Percentiles rank a stretch among this genome's conserved stretches.
phyloP scores from a whole-genome alignment of 1,284 basidiomycete genomes.

The Ceratobasidium papillatum region DNA sequence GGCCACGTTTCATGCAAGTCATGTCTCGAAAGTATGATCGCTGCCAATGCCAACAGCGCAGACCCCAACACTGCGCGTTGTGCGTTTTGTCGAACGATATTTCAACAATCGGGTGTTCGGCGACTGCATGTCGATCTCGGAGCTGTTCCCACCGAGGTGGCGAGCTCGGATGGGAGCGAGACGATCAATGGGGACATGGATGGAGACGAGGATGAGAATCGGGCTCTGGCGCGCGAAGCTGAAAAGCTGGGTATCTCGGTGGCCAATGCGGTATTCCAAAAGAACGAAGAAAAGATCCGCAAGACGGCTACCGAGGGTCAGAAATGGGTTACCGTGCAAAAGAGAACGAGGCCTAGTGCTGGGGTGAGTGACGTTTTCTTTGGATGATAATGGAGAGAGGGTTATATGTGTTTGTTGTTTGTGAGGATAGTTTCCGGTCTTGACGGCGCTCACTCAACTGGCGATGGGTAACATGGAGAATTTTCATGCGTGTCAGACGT shows the following conservation, averaged over 20 bases:
- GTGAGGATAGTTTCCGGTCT: slow-evolving; percentile 29
- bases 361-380: slow-evolving; percentile 15
- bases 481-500: slow-evolving; percentile 30
- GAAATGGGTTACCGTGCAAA: slow-evolving; percentile 23
- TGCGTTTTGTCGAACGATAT: slow-evolving; percentile 34
- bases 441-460: slow-evolving; percentile 32
- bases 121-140: slow-evolving; percentile 38
- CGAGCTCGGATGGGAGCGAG: slow-evolving; percentile 34
- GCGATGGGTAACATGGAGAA: slow-evolving; percentile 40
- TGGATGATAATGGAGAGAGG: neutral
- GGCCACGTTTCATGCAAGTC: slow-evolving; percentile 40
- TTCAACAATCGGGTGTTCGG: slow-evolving; percentile 35
- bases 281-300: slow-evolving; percentile 29
- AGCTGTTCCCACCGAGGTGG: slow-evolving; percentile 31
- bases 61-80: slow-evolving; percentile 25
- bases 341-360: neutral
- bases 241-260: slow-evolving; percentile 4
- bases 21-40: slow-evolving; percentile 40
- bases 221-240: slow-evolving; percentile 20
- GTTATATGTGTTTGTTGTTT: slow-evolving; percentile 1
- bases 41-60: slow-evolving; percentile 8
- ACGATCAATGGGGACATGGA: slow-evolving; percentile 35
- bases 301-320: slow-evolving; percentile 15
- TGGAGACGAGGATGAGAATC: slow-evolving; percentile 32
- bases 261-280: slow-evolving; percentile 24